Conservation (phyloP, 805 yeast species). For the Barnettozyma pratensis region DNA sequence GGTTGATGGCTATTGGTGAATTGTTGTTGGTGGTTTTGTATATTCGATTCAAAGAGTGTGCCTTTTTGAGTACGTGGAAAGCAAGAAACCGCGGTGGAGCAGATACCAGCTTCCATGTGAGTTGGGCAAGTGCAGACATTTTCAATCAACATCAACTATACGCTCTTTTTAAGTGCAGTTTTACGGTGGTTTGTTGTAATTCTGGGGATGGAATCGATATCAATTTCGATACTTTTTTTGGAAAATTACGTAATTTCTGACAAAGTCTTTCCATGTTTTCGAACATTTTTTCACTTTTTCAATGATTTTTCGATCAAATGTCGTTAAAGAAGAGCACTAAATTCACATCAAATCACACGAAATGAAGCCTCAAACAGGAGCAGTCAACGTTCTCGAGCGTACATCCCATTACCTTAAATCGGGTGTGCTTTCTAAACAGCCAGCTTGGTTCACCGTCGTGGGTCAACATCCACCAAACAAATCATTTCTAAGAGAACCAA, state of each 20-base stretch:
- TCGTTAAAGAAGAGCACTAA: not conserved
- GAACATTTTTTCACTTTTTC: not conserved
- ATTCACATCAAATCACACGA: too few species aligned
- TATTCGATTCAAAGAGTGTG: not conserved
- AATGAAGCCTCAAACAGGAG: slow-evolving; percentile 74
- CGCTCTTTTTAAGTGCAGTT: too few species aligned
- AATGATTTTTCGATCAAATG: not conserved
- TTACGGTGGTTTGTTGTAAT: too few species aligned
- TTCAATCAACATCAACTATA: too few species aligned
- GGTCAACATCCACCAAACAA: slow-evolving; percentile 76
- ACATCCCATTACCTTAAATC: slow-evolving; percentile 71
- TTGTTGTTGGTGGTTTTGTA: not conserved
- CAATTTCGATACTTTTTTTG: too few species aligned
- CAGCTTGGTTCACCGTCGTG: slow-evolving; percentile 87
- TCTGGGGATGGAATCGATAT: too few species aligned
- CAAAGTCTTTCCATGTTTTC: too few species aligned
- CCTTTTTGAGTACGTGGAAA: not conserved
- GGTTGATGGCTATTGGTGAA: not conserved
- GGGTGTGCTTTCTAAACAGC: slow-evolving; percentile 66
- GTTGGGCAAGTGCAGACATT: not conserved
- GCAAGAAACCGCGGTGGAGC: not conserved
- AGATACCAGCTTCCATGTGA: not conserved
- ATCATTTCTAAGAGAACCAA: slow-evolving; percentile 36
- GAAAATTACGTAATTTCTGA: too few species aligned
- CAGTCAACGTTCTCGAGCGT: slow-evolving; percentile 71